Evolutionary conservation across 169 alveolate species (phyloP).

Genomic region (Babesia ovis): DNA sequence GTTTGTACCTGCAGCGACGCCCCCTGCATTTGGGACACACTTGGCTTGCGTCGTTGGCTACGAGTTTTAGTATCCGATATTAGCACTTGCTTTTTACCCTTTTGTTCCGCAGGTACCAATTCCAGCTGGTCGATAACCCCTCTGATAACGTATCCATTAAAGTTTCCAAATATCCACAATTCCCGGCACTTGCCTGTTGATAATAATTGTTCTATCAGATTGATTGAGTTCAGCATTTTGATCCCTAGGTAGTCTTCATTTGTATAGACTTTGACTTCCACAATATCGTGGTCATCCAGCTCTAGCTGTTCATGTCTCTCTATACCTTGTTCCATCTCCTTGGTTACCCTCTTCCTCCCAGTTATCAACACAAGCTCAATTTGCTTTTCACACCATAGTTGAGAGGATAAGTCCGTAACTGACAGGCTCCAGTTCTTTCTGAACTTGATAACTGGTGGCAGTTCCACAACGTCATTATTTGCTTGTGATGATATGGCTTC

Average conservation of each 20-base stretch:
- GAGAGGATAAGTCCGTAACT: slow-evolving; percentile 79
- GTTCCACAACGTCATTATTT: slow-evolving; percentile 1
- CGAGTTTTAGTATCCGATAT: slow-evolving; percentile 82
- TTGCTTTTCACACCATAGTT: slow-evolving; percentile 82
- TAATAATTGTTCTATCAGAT: slow-evolving; percentile 67
- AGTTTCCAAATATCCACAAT: slow-evolving; percentile 76
- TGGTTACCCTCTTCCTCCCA: slow-evolving; percentile 75
- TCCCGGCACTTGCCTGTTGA: slow-evolving; percentile 76
- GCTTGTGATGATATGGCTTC: slow-evolving; percentile 27
- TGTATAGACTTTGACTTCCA: slow-evolving; percentile 75
- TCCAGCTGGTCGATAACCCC: slow-evolving; percentile 79
- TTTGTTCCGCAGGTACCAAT: slow-evolving; percentile 35
- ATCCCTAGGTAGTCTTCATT: slow-evolving; percentile 79
- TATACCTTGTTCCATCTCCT: slow-evolving; percentile 77
- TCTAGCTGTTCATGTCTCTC: slow-evolving; percentile 80
- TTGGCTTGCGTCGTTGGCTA: slow-evolving; percentile 66
- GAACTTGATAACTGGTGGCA: slow-evolving; percentile 69
- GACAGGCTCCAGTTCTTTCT: slow-evolving; percentile 75
- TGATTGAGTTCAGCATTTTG: slow-evolving; percentile 72
- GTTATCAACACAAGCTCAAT: slow-evolving; percentile 74
- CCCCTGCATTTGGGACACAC: slow-evolving; percentile 72
- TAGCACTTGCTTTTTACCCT: slow-evolving; percentile 54
- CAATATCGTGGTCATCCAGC: slow-evolving; percentile 77
- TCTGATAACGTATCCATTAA: slow-evolving; percentile 71
- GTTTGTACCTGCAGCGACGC: slow-evolving; percentile 81